Evolutionary conservation across 2,329 filamentous ascomycete genomes (phyloP).

Genomic region (Aspergillus quadricinctus): DNA sequence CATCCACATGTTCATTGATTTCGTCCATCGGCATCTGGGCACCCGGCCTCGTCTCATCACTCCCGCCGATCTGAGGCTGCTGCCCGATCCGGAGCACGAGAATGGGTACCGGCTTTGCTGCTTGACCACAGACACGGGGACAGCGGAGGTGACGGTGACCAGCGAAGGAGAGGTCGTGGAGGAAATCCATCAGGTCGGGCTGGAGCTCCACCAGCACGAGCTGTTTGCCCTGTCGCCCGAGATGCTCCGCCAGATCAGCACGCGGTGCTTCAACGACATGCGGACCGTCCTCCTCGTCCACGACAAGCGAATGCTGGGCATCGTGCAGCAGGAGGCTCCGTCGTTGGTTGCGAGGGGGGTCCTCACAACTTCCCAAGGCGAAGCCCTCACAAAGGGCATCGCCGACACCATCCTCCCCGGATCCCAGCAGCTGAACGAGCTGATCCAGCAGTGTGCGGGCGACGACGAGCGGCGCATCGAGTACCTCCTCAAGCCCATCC

Average conservation of each 20-base stretch:
- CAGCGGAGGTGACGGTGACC: not conserved
- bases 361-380: constrained; percentile 14
- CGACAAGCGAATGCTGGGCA: constrained; percentile 32
- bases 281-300: constrained; percentile 28
- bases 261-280: constrained; percentile 30
- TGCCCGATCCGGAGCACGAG: not conserved
- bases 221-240: constrained; percentile 15
- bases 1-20: constrained; percentile 11
- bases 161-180: constrained; percentile 15
- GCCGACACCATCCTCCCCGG: constrained; percentile 22
- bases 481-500: constrained; percentile 24
- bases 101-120: constrained; percentile 12
- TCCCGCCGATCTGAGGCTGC: constrained; percentile 6
- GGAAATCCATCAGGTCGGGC: constrained; percentile 22
- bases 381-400: constrained; percentile 16
- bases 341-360: constrained; percentile 15
- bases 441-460: constrained; percentile 8
- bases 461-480: constrained; percentile 10
- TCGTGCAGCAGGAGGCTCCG: constrained; percentile 24
- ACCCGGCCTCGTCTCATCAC: constrained; percentile 6
- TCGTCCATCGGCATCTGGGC: not conserved
- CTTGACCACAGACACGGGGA: not conserved
- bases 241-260: constrained; percentile 22
- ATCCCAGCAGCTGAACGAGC: constrained; percentile 13
- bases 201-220: constrained; percentile 30